phyloP scores from a whole-genome alignment of 208 protist genomes.

The Trypanosoma theileri region DNA sequence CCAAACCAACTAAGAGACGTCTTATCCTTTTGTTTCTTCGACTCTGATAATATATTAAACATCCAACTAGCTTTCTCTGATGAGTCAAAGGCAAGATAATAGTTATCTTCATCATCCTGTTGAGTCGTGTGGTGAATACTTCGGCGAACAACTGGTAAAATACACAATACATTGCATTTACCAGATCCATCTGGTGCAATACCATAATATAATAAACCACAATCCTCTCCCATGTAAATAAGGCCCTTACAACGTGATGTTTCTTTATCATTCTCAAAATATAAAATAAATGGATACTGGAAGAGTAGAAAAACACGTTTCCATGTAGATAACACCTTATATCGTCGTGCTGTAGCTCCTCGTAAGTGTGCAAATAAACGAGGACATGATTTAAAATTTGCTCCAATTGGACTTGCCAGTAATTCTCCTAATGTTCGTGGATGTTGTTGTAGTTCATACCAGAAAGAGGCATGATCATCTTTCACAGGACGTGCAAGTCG shows the following conservation, averaged over 20 bases:
- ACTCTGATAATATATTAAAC: neutral
- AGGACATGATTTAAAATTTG: neutral
- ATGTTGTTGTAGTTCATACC: neutral
- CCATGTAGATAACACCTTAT: neutral
- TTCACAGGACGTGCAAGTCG: slow-evolving; percentile 14
- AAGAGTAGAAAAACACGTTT: slow-evolving; percentile 1
- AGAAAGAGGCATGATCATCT: neutral
- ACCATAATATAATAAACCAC: neutral
- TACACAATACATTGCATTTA: neutral
- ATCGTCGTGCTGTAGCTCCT: neutral
- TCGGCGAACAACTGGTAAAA: neutral
- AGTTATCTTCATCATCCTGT: neutral
- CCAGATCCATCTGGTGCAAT: neutral
- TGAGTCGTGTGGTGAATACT: neutral
- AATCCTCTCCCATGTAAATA: neutral
- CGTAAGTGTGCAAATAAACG: neutral
- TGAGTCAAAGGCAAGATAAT: neutral
- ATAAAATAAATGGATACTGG: neutral
- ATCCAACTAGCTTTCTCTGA: neutral
- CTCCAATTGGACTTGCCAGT: neutral
- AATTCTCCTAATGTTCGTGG: neutral
- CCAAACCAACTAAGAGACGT: neutral
- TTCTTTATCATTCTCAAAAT: neutral
- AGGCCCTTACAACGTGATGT: neutral
- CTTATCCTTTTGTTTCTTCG: neutral